Evolutionary conservation across 306 rosid species (phyloP).

Genomic region (Aeschynomene evenia): DNA sequence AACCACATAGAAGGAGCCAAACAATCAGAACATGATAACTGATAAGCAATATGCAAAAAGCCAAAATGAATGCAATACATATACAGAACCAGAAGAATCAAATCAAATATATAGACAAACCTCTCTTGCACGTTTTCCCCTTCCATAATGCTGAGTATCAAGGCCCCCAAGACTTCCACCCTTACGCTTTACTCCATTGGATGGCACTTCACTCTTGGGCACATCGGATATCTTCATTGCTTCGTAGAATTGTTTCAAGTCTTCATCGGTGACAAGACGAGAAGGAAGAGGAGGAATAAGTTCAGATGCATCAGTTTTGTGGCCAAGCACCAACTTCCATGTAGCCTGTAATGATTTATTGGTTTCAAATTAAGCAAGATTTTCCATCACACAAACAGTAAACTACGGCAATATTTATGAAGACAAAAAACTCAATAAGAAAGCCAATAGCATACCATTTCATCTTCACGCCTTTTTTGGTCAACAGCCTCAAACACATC

Average conservation of each 20-base stretch:
- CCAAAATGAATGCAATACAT: neutral
- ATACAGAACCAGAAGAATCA: conserved; percentile 7
- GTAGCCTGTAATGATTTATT: conserved; percentile 54
- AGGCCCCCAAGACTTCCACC: conserved; percentile 63
- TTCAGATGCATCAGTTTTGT: conserved; percentile 50
- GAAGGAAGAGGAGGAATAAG: conserved; percentile 60
- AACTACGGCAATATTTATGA: conserved; percentile 12
- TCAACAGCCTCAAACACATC: conserved; percentile 94
- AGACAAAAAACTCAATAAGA: conserved; percentile 15
- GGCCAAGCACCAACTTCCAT: conserved; percentile 67
- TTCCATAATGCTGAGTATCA: conserved; percentile 88
- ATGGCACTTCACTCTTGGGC: conserved; percentile 54
- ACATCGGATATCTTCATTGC: conserved; percentile 83
- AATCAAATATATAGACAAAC: conserved; percentile 45
- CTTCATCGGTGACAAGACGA: conserved; percentile 92
- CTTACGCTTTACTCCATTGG: conserved; percentile 81
- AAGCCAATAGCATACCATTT: conserved; percentile 56
- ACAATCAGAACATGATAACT: conserved; percentile 4
- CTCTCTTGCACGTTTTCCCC: conserved; percentile 99
- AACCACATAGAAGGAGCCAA: neutral
- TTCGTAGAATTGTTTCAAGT: conserved; percentile 80
- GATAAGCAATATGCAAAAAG: neutral
- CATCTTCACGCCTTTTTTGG: conserved; percentile 71
- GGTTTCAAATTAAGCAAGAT: conserved; percentile 9
- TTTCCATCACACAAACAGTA: conserved; percentile 3